phyloP scores from a whole-genome alignment of 331 rosid genomes.

The Rhamnella rubrinervis region DNA sequence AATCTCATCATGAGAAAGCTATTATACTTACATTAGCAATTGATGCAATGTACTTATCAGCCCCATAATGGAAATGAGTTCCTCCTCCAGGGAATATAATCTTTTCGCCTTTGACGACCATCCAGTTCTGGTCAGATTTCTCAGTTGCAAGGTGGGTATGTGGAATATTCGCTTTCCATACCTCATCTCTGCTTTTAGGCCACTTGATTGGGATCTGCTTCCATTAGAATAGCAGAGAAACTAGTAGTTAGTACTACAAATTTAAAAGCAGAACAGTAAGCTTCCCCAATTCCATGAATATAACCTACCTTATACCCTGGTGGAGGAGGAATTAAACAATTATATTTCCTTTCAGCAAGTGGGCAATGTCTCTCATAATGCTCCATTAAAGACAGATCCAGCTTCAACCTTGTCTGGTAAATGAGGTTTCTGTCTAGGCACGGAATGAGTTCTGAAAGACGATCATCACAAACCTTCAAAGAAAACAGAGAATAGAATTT shows the following conservation, averaged over 20 bases:
- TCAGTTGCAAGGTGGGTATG: constrained; percentile 77
- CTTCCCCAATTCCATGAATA: constrained; percentile 15
- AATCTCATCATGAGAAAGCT: constrained; percentile 2
- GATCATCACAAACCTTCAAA: constrained; percentile 66
- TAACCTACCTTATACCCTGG: constrained; percentile 62
- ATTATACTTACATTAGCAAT: constrained; percentile 61
- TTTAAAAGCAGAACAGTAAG: constrained; percentile 16
- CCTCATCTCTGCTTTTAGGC: constrained; percentile 78
- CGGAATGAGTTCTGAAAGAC: constrained; percentile 65
- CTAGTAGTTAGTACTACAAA: constrained; percentile 3
- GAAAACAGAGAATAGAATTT: not conserved
- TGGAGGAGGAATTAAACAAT: constrained; percentile 72
- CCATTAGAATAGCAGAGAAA: constrained; percentile 23
- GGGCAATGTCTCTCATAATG: constrained; percentile 81
- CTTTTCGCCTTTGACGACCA: constrained; percentile 75
- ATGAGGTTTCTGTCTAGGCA: constrained; percentile 68
- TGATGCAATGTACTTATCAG: constrained; percentile 61
- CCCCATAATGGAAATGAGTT: constrained; percentile 76
- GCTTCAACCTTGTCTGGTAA: constrained; percentile 65
- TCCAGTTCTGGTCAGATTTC: constrained; percentile 78
- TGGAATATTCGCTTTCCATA: constrained; percentile 74
- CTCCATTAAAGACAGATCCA: constrained; percentile 64
- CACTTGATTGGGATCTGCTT: constrained; percentile 63
- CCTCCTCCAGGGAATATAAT: constrained; percentile 77
- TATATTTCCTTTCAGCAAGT: constrained; percentile 56